Conservation (phyloP, 768 basidiomycete species). For the Tylopilus felleus region DNA sequence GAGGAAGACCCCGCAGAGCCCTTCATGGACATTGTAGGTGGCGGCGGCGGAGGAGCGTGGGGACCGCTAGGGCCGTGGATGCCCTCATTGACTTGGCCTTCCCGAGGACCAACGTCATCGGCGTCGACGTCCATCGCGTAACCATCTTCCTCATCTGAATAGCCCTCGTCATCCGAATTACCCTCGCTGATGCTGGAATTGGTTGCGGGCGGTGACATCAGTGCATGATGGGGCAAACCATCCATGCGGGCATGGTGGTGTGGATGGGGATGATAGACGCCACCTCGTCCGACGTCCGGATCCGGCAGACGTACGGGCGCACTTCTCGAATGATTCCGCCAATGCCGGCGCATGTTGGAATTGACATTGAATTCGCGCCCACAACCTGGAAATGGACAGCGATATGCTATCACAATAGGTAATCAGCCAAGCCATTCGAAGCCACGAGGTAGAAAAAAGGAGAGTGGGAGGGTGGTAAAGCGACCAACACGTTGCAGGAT, state of each 20-base stretch:
- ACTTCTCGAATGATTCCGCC: conserved; percentile 55
- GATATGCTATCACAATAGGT: conserved; percentile 49
- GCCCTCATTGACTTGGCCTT: conserved; percentile 10
- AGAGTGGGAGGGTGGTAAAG: conserved; percentile 10
- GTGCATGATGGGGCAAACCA: conserved; percentile 6
- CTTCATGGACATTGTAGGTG: conserved; percentile 6
- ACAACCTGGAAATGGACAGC: conserved; percentile 71
- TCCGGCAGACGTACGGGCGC: conserved; percentile 23
- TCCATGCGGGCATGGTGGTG: conserved; percentile 11
- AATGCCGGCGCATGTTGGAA: conserved; percentile 81
- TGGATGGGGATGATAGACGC: conserved; percentile 15
- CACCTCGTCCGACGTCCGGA: conserved; percentile 9
- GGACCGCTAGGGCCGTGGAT: conserved; percentile 5
- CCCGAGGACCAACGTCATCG: conserved; percentile 5
- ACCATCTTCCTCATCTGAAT: conserved; percentile 26
- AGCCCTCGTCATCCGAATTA: conserved; percentile 27
- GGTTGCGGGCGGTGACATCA: conserved; percentile 31
- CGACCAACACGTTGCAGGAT: conserved; percentile 23
- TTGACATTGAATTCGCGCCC: conserved; percentile 80
- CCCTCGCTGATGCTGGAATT: conserved; percentile 29
- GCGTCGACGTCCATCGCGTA: conserved; percentile 27
- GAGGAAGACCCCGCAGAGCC: conserved; percentile 21
- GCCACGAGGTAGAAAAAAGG: conserved; percentile 4
- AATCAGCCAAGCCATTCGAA: conserved; percentile 9
- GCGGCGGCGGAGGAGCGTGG: conserved; percentile 3